Base-by-base conservation (phyloP, 805 yeast genomes). In the Brettanomyces naardenensis region DNA sequence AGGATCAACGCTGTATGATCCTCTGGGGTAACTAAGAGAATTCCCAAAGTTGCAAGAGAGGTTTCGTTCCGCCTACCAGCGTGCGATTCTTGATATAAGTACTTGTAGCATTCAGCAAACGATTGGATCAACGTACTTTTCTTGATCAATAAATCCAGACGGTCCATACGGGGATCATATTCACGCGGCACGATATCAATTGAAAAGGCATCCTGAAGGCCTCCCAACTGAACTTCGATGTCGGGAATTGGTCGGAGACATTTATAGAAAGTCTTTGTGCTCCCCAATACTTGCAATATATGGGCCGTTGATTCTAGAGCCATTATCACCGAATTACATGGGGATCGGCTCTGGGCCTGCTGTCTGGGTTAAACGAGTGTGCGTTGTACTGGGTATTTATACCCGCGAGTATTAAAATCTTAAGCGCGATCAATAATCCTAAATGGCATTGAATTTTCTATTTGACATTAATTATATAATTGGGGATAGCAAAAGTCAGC, bases 21-120 rank as follows among this genome's bases (percentile, higher is more conserved):
- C 35, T 50, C 55, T 0, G 64, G 56, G 2, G 61, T 54, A 3
- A 48, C 33, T 10, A 59, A 31, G 7, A 60, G 40, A 3, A 54
- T 33, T 0, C 56, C 60, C 9, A 52, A 25, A 3, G 58, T 46
- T 2, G 51, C 41, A 21, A 38, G 26, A 15, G 43, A 46, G 5
- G 42, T 9, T 4, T 28, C 25, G 11, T 36, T 17, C 7, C 15
- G 14, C 7, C 6, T 6, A 13, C 17, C 30, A 3, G 25, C 13
- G 7, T 30, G 15, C 18, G 18, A 10, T 6, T 22, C 7, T 13
- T 35, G 15, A 27, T 44, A 40, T 1, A 53, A 21, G 5, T 23
- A 30, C 18, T 39, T 20, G 22, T 41, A 45, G 21, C 51, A 45
- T 19, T 47, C 54, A 1, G 43, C 33, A 36, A 53, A 56, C 2